A percentile compares a stretch with the other conserved stretches of the same genome.
Conservation (phyloP, 23 red algal species). For the Pyropia yezoensis region DNA sequence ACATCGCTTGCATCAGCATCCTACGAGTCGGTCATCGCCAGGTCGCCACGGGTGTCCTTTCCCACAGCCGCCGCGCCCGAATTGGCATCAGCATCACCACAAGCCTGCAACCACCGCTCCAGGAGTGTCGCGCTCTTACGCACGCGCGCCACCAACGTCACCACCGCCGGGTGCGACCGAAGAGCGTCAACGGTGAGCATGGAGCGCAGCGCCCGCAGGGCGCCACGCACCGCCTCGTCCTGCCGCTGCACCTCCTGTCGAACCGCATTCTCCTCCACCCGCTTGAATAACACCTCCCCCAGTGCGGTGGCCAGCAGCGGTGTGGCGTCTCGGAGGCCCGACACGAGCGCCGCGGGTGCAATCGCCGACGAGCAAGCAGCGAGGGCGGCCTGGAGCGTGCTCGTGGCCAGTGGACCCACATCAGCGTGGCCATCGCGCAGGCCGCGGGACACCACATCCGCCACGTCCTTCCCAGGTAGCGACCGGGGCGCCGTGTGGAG, state of each 20-base stretch:
- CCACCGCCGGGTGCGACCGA: constrained; percentile 10
- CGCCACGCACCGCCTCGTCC: constrained; percentile 55
- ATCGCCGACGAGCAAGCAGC: constrained; percentile 23
- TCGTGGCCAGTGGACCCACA: constrained; percentile 4
- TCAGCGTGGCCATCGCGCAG: constrained; percentile 59
- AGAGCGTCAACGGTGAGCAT: constrained; percentile 42
- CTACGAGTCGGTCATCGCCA: too few relatives aligned
- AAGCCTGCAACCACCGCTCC: too few relatives aligned
- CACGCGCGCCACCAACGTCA: constrained; percentile 23
- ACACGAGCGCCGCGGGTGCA: constrained; percentile 21
- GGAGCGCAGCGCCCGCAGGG: constrained; percentile 37
- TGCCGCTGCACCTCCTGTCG: constrained; percentile 73
- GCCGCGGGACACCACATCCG: constrained; percentile 32
- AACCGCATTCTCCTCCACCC: constrained; percentile 71
- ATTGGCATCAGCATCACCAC: too few relatives aligned
- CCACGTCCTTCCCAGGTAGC: constrained; percentile 28
- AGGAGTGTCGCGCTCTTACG: too few relatives aligned
- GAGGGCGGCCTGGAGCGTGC: constrained; percentile 39
- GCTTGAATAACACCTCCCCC: constrained; percentile 36
- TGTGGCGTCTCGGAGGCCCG: too few relatives aligned
- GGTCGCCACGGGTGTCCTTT: too few relatives aligned
- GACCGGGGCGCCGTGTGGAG: constrained; percentile 26
- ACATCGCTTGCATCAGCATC: too few relatives aligned
- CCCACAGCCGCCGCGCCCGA: too few relatives aligned
- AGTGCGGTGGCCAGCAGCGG: constrained; percentile 20